phyloP scores from a whole-genome alignment of 768 basidiomycete species.

The Psilocybe cubensis region DNA sequence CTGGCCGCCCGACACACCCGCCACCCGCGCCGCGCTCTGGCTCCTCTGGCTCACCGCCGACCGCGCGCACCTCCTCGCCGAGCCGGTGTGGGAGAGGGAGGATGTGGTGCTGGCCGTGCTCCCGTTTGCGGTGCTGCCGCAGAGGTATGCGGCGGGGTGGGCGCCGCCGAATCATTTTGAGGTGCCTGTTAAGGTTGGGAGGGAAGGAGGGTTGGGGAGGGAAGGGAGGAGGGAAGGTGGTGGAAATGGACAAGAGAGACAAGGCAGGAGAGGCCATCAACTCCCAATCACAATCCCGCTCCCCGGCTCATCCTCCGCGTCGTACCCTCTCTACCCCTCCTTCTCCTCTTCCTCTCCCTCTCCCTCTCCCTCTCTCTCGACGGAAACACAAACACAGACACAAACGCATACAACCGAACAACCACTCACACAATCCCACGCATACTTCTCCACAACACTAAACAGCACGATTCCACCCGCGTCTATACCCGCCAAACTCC shows the following conservation, averaged over 20 bases:
- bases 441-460: not conserved
- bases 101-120: constrained; percentile 30
- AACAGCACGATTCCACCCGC: constrained; percentile 10
- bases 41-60: constrained; percentile 65
- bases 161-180: constrained; percentile 65
- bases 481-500: constrained; percentile 18
- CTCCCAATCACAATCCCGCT: no score
- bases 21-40: constrained; percentile 62
- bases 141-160: constrained; percentile 57
- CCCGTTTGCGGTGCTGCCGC: constrained; percentile 45
- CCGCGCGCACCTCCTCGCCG: constrained; percentile 24
- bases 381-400: constrained; percentile 38
- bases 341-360: constrained; percentile 38
- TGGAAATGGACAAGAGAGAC: no score
- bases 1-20: constrained; percentile 58
- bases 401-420: constrained; percentile 57
- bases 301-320: no score
- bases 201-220: no score
- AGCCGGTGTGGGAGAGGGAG: constrained; percentile 28
- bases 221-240: no score
- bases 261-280: no score
- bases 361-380: constrained; percentile 23
- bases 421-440: not conserved
- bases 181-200: constrained; percentile 39
- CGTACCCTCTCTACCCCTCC: no score